Evolutionary conservation across 257 asterid genomes (phyloP), one percentile per base, ranked within the genome.

Genomic region (Ballota nigra): DNA sequence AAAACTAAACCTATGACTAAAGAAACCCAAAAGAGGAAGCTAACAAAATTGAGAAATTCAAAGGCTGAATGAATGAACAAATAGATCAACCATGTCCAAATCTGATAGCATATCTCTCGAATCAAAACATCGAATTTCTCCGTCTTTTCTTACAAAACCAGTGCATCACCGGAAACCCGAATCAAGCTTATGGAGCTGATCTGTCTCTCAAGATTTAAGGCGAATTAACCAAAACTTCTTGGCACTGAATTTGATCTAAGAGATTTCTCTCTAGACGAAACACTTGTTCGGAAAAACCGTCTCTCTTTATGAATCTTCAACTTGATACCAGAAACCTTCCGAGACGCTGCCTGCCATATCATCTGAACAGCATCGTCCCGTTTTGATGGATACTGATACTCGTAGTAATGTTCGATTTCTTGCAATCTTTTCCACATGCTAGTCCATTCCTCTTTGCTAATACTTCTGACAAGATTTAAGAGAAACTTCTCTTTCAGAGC

Each of bases 301-400:
- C 79, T 68, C 5, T 49, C 38, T 29, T 56, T 52, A 16, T 86
- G 72, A 53, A 83, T 66, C 55, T 74, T 72, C 80, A 71, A 64
- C 66, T 72, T 82, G 28, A 82, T 33, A 45, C 68, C 66, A 2
- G 88, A 77, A 72, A 86, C 88, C 62, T 83, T 86, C 58, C 88
- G 62, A 2, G 78, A 74, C 47, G 78, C 31, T 0, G 88, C 88
- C 68, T 83, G 88, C 91, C 91, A 86, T 43, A 82, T 86, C 91
- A 86, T 86, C 70, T 86, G 91, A 64, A 83, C 87, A 23, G 88
- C 91, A 29, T 86, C 91, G 18, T 86, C 62, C 72, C 75, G 82
- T 29, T 75, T 78, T 0, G 91, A 81, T 0, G 91, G 91, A 29
- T 79, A 86, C 72, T 68, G 88, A 73, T 56, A 86, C 83, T 82